Base-by-base conservation (phyloP, 2,329 filamentous ascomycete species). In the Pseudocercospora fijiensis region DNA sequence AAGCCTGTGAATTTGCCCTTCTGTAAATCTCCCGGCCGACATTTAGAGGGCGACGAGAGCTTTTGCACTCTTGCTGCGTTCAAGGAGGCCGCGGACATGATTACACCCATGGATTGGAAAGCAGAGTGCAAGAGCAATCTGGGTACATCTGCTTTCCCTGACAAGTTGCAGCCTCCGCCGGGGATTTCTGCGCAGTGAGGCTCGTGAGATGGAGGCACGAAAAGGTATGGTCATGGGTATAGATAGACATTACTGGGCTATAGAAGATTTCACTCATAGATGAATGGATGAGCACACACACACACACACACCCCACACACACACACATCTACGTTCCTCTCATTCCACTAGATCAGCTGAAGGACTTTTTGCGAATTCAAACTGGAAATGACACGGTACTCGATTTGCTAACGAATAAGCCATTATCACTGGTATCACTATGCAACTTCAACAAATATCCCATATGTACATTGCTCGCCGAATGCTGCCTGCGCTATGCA, bases 31-130 rank as follows among this genome's bases (percentile, higher is more conserved):
- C 78, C 82, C 0, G 91, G 92, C 6, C 96, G 93, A 65, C 95
- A 99, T 78, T 82, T 96, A 2, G 86, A 91, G 0, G 92, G 92
- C 0, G 90, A 98, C 70, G 88, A 92, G 70, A 90, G 87, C 26
- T 94, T 98, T 73, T 99, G 95, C 78, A 98, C 94, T 0, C 78
- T 99, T 72, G 88, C 90, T 62, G 92, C 94, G 0, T 99, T 99
- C 83, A 98, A 98, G 78, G 82, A 86, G 58, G 91, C 97, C 61
- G 92, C 95, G 2, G 94, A 98, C 78, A 92, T 91, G 72, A 96
- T 90, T 74, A 95, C 91, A 1, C 95, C 95, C 0, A 80, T 81
- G 63, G 85, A 92, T 75, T 98, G 93, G 94, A 86, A 85, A 72
- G 74, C 77, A 18, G 86, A 85, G 59, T 91, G 89, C 72, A 75